Percentiles rank a stretch among this genome's conserved stretches.
Evolutionary conservation across 2,329 filamentous ascomycete species (phyloP).

Genomic region (Akanthomyces dipterigenus): DNA sequence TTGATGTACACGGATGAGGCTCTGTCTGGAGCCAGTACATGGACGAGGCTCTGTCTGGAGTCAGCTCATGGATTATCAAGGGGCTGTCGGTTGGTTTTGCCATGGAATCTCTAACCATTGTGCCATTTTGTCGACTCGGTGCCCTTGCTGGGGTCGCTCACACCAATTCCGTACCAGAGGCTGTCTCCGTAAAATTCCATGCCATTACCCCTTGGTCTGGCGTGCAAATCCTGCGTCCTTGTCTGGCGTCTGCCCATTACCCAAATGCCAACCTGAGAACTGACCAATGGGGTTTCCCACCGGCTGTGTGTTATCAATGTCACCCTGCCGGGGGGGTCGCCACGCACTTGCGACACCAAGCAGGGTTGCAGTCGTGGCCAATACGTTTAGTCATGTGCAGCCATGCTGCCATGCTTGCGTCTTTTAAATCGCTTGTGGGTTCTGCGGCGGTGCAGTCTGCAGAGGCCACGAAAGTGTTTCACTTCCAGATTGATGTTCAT

Average conservation of each 20-base stretch:
- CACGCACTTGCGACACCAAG: not conserved
- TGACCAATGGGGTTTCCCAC: conserved; percentile 28
- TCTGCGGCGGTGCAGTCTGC: conserved; percentile 8
- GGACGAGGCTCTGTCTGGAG: conserved; percentile 25
- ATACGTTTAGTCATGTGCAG: not conserved
- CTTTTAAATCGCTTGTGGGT: conserved; percentile 5
- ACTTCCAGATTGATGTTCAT: conserved; percentile 7
- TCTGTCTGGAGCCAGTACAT: conserved; percentile 31
- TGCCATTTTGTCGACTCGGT: too few species aligned
- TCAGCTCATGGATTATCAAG: conserved; percentile 28
- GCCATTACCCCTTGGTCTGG: conserved; percentile 30
- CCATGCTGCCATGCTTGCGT: not conserved
- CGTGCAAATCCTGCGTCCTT: conserved; percentile 31
- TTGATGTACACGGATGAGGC: conserved; percentile 20
- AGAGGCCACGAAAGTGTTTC: conserved; percentile 10
- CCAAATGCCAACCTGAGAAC: conserved; percentile 17
- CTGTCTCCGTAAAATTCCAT: conserved; percentile 25
- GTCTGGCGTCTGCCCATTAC: conserved; percentile 26
- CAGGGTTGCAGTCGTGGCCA: not conserved
- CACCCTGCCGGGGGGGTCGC: not conserved
- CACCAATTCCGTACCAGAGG: conserved; percentile 28
- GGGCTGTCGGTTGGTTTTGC: conserved; percentile 29
- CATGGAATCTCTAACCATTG: conserved; percentile 33
- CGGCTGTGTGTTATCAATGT: conserved; percentile 31
- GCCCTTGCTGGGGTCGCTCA: conserved; percentile 21